A percentile compares a stretch with the other conserved stretches of the same genome.
Conservation (phyloP, 31 red algal genomes). For the Odonthalia washingtoniensis region DNA sequence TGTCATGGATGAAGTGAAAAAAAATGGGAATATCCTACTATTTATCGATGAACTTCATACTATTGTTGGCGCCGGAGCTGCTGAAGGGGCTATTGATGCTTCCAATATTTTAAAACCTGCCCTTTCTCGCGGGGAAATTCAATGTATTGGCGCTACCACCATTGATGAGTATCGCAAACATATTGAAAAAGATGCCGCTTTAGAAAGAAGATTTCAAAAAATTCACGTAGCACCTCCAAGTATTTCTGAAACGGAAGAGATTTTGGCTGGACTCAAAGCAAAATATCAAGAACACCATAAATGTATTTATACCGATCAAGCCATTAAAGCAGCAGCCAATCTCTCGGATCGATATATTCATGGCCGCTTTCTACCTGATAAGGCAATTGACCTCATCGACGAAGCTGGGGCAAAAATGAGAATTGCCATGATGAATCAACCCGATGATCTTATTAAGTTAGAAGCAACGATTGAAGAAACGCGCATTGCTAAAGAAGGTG, state of each 20-base stretch:
- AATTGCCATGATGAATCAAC: conserved; percentile 97
- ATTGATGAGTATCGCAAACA: conserved; percentile 99
- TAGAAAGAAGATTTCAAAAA: conserved; percentile 98
- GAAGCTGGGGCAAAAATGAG: conserved; percentile 87
- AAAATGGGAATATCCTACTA: conserved; percentile 86
- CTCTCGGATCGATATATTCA: conserved; percentile 96
- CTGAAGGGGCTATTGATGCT: conserved; percentile 99
- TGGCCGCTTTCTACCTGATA: conserved; percentile 97
- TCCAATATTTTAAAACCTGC: conserved; percentile 99
- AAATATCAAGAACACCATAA: conserved; percentile 98
- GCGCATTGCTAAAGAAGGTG: conserved; percentile 15
- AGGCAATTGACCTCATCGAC: conserved; percentile 99
- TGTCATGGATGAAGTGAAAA: conserved; percentile 92
- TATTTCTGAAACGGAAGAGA: conserved; percentile 92
- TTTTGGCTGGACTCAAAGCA: conserved; percentile 97
- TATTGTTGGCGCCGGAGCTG: conserved; percentile 96
- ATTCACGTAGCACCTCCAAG: conserved; percentile 96
- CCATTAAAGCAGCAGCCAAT: conserved; percentile 89
- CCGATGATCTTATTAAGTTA: conserved; percentile 80
- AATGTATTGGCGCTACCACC: conserved; percentile 99
- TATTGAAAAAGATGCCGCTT: conserved; percentile 99
- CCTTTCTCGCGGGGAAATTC: conserved; percentile 97
- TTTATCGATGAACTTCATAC: conserved; percentile 99
- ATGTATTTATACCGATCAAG: conserved; percentile 89
- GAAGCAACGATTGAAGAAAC: conserved; percentile 61